Percentiles rank a stretch among this genome's conserved stretches.
Conservation (phyloP, 768 basidiomycete genomes). For the Serendipita sp. region DNA sequence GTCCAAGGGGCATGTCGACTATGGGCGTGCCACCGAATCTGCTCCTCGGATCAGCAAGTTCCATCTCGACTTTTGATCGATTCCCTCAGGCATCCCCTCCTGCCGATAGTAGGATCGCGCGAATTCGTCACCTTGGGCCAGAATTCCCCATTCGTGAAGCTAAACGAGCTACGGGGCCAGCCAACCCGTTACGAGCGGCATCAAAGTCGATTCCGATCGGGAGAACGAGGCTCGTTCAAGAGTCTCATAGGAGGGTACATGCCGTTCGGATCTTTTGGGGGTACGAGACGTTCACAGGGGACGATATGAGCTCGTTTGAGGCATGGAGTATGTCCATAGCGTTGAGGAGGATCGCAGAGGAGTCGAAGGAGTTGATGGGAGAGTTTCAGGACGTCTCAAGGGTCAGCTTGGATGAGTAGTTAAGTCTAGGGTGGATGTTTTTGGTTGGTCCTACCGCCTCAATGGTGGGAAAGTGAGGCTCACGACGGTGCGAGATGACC, state of each 20-base stretch:
- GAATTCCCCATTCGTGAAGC: constrained; percentile 21
- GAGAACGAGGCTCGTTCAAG: constrained; percentile 1
- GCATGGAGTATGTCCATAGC: constrained; percentile 43
- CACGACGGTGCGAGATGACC: too few relatives aligned
- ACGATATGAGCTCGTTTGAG: constrained; percentile 41
- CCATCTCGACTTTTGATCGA: constrained; percentile 29
- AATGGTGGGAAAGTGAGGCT: too few relatives aligned
- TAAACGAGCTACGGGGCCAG: not conserved
- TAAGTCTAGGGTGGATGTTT: not conserved
- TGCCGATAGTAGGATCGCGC: constrained; percentile 20
- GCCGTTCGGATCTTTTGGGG: constrained; percentile 1
- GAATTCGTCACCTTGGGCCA: constrained; percentile 25
- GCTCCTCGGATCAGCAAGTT: constrained; percentile 5
- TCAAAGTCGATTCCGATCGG: not conserved
- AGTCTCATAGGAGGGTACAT: not conserved
- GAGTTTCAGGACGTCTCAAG: constrained; percentile 29
- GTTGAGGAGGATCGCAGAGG: constrained; percentile 33
- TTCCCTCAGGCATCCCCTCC: constrained; percentile 22
- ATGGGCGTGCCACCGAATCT: not conserved
- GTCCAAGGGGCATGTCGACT: constrained; percentile 12
- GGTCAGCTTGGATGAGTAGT: not conserved
- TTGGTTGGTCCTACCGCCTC: too few relatives aligned
- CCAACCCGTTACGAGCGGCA: not conserved
- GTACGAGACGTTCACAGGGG: constrained; percentile 15
- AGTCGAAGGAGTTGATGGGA: constrained; percentile 40